Conservation (phyloP, 495 filamentous ascomycete genomes). For the Penicillium bialowiezense region DNA sequence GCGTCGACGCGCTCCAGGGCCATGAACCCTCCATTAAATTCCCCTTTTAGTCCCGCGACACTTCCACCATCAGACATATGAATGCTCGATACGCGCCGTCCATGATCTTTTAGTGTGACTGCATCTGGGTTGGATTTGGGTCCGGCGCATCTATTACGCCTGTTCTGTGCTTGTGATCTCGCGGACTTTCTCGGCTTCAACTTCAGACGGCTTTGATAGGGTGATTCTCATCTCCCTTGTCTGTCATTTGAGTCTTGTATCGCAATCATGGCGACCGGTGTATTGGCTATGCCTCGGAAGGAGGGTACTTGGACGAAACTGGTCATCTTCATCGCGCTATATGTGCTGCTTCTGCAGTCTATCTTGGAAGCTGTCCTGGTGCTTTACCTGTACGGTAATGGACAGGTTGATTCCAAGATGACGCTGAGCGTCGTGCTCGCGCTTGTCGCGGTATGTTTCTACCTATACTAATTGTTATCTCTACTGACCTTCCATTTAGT, state of each 20-base stretch:
- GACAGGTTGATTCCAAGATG: conserved; percentile 41
- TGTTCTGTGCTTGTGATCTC: background rate
- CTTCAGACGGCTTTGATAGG: background rate
- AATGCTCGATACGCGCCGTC: conserved; percentile 3
- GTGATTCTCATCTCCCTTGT: background rate
- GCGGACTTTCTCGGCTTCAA: background rate
- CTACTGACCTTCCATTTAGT: conserved; percentile 22
- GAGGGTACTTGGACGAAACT: conserved; percentile 40
- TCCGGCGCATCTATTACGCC: conserved; percentile 2
- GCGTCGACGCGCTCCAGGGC: conserved; percentile 30
- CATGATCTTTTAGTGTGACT: conserved; percentile 7
- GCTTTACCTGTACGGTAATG: conserved; percentile 38
- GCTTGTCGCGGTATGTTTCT: conserved; percentile 33
- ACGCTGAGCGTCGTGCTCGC: conserved; percentile 39
- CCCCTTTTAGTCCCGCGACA: conserved; percentile 16
- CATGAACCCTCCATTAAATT: conserved; percentile 12
- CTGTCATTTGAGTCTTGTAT: background rate
- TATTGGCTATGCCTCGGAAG: conserved; percentile 22
- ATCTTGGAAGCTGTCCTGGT: conserved; percentile 37
- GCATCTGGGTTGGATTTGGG: conserved; percentile 10
- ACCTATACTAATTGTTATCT: background rate
- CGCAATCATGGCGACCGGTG: conserved; percentile 26
- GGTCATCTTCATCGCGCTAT: conserved; percentile 41
- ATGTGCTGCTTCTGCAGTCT: conserved; percentile 38
- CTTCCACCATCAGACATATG: conserved; percentile 1